These are phyloP conservation scores for Blastomyces parvus DNA, from an alignment of 2,329 filamentous ascomycete genomes.

Conservation along the genomic window DNA sequence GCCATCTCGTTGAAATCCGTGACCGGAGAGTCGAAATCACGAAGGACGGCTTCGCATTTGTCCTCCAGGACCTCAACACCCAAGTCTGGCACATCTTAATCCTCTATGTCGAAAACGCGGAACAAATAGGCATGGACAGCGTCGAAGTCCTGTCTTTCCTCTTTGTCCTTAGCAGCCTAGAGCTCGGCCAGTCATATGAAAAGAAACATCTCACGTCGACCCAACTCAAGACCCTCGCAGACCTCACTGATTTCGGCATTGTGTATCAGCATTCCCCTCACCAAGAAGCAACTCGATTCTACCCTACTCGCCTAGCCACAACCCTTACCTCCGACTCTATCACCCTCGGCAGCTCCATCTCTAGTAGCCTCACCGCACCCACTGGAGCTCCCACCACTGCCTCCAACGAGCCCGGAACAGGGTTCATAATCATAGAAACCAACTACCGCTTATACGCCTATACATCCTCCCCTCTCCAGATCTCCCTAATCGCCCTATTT, in stretches of 20 bases:
- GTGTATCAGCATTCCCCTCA: conserved; percentile 53
- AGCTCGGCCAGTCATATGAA: conserved; percentile 84
- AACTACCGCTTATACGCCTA: conserved; percentile 98
- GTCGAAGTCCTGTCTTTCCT: conserved; percentile 94
- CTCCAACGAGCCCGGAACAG: conserved; percentile 35
- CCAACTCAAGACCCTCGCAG: conserved; percentile 79
- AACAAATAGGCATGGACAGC: conserved; percentile 65
- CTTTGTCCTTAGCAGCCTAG: conserved; percentile 86
- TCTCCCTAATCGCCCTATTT: conserved; percentile 87
- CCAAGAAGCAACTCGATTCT: conserved; percentile 49
- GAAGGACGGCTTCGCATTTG: conserved; percentile 84
- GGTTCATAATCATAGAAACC: conserved; percentile 92
- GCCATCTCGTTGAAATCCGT: conserved; percentile 63
- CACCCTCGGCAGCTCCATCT: conserved; percentile 61
- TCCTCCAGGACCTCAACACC: conserved; percentile 89
- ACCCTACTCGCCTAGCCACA: conserved; percentile 86
- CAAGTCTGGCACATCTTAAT: conserved; percentile 95
- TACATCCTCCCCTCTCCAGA: conserved; percentile 86
- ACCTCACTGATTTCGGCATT: conserved; percentile 84
- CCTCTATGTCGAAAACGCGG: conserved; percentile 80
- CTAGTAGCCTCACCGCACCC: conserved; percentile 47
- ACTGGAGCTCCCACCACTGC: conserved; percentile 25
- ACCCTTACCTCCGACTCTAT: conserved; percentile 74
- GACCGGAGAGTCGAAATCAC: conserved; percentile 63
- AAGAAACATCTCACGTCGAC: conserved; percentile 72